Base-by-base conservation (phyloP, 2,329 filamentous ascomycete genomes). In the Fusarium euwallaceae region DNA sequence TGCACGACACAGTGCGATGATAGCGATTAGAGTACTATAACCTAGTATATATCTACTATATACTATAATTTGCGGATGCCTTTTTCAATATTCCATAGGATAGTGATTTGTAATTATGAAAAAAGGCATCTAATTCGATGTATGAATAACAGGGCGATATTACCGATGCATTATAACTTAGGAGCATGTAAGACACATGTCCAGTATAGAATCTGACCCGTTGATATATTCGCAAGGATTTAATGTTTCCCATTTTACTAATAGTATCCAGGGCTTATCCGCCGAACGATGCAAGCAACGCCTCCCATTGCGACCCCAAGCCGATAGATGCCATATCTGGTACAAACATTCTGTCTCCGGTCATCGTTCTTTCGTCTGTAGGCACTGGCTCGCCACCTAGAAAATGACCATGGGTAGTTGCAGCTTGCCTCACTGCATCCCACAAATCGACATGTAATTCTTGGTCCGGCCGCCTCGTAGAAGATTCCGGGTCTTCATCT, bases 1-100 rank as follows among this genome's bases (percentile, higher is more conserved):
- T 72, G 63, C 20, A 72, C 48, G 0, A 67, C 60, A 0, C 29
- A 64, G 7, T 73, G 71, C 10, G 45, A 67, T 11, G 53, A 36
- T 27, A 22, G 32, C 16, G 36, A 39, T 9, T 39, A n/a, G 12
- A 45, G 3, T 20, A 22, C 41, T 45, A 14, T 22, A 22, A 20
- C 20, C 41, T 48, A 16, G 43, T 48, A 17, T 24, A 14, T 48
- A 48, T 14, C 43, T 48, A 48, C 12, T 16, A 24, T 27, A 27
- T 27, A 16, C 17, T 51, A 27, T 27, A 34, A 34, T 34, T 34
- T 34, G 32, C 32, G 32, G 11, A 34, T 34, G 4, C 11, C 10
- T 34, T 34, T 34, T 34, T 34, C 10, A 34, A 34, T 14, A 1
- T 14, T 10, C 20, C 17, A 41, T 41, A 6, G 2, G 10, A n/a